Percentiles rank a stretch among this genome's conserved stretches.
Conservation (phyloP, 1,284 basidiomycete genomes). For the Microbotryum scabiosae region DNA sequence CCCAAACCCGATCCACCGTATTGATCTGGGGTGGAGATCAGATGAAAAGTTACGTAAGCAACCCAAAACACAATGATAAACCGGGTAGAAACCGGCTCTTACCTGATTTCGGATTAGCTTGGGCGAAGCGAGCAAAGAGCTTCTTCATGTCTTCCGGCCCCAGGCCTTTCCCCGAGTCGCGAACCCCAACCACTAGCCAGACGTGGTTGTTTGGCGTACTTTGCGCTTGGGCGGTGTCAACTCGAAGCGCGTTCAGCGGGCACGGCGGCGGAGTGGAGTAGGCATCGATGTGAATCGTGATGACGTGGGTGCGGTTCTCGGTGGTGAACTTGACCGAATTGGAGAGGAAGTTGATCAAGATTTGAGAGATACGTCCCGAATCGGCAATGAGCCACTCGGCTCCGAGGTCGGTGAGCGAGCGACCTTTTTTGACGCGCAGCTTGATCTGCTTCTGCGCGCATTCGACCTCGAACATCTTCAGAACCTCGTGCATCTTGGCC, state of each 20-base stretch:
- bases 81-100: too few relatives aligned
- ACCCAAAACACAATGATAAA: too few relatives aligned
- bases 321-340: constrained; percentile 27
- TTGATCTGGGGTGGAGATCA: neutral
- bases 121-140: constrained; percentile 27
- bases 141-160: constrained; percentile 24
- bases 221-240: neutral
- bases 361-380: constrained; percentile 29
- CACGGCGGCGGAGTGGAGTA: constrained; percentile 1
- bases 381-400: constrained; percentile 23
- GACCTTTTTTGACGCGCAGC: neutral
- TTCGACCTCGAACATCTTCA: constrained; percentile 12
- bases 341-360: constrained; percentile 31
- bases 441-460: constrained; percentile 3
- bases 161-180: constrained; percentile 30
- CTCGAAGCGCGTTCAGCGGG: constrained; percentile 6
- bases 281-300: constrained; percentile 12
- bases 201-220: constrained; percentile 8
- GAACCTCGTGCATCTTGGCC: neutral
- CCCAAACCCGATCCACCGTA: constrained; percentile 25
- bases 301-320: constrained; percentile 5
- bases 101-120: constrained; percentile 28
- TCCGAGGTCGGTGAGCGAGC: constrained; percentile 12
- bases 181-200: constrained; percentile 18
- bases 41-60: too few relatives aligned